phyloP scores from a whole-genome alignment of 805 yeast species.

The Lipomyces sp. region DNA sequence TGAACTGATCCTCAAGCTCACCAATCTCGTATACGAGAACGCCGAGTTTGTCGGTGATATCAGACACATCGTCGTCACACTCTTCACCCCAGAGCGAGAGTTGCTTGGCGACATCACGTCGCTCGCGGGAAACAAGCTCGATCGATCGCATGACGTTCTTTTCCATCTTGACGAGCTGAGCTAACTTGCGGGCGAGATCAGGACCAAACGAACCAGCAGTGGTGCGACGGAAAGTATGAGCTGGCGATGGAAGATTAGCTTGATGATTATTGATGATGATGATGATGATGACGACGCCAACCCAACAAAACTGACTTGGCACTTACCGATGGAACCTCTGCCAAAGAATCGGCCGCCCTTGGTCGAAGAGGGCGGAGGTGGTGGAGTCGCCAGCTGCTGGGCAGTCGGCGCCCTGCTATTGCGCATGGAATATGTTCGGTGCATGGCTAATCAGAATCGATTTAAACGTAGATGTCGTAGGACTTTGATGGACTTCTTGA shows the following conservation, averaged over 20 bases:
- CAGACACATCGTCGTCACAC: conserved; percentile 95
- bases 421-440: conserved; percentile 97
- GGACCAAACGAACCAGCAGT: conserved; percentile 87
- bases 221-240: conserved; percentile 39
- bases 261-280: no score
- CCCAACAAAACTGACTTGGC: not conserved
- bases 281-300: not conserved
- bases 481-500: not conserved
- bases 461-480: not conserved
- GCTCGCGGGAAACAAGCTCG: conserved; percentile 90
- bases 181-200: conserved; percentile 87
- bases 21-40: conserved; percentile 94
- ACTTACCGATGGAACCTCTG: conserved; percentile 36
- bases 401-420: conserved; percentile 96
- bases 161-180: conserved; percentile 92
- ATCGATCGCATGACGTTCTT: conserved; percentile 93
- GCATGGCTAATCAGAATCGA: conserved; percentile 59
- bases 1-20: conserved; percentile 97
- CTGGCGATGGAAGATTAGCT: conserved; percentile 12
- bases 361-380: conserved; percentile 93
- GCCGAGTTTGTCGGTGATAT: conserved; percentile 96
- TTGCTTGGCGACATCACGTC: conserved; percentile 96
- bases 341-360: conserved; percentile 87
- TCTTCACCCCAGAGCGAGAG: conserved; percentile 97
- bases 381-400: conserved; percentile 88